Conservation (phyloP, 345 rosid genomes). For the Sonneratia alba region DNA sequence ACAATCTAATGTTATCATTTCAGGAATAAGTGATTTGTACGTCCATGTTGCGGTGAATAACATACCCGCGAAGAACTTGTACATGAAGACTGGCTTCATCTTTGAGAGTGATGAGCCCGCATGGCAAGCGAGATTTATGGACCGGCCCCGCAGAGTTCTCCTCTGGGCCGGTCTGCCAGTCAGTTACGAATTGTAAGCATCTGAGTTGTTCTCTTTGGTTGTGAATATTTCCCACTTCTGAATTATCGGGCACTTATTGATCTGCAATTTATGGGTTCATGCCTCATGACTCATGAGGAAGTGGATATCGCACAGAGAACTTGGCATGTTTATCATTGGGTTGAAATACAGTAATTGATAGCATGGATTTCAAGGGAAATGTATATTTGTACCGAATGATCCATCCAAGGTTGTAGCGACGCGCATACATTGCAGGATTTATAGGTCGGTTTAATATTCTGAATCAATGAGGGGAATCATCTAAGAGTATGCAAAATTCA, state of each 20-base stretch:
- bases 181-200: slow-evolving; percentile 7
- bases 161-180: slow-evolving; percentile 54
- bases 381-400: background rate
- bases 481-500: too few relatives aligned
- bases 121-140: slow-evolving; percentile 89
- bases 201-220: background rate
- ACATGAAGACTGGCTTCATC: slow-evolving; percentile 63
- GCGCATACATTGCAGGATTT: too few relatives aligned
- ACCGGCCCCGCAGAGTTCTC: slow-evolving; percentile 64
- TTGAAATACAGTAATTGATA: background rate
- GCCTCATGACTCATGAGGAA: background rate
- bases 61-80: slow-evolving; percentile 71
- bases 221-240: background rate
- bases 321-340: background rate
- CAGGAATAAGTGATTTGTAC: slow-evolving; percentile 84
- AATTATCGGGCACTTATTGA: background rate
- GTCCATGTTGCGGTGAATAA: slow-evolving; percentile 82
- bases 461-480: too few relatives aligned
- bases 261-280: background rate
- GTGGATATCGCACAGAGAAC: background rate
- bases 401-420: background rate
- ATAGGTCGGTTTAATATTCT: too few relatives aligned
- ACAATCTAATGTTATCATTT: slow-evolving; percentile 2
- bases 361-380: background rate
- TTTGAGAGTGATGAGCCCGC: slow-evolving; percentile 75